Conservation (phyloP, 129 eudicot species). For the Cynara cardunculus region DNA sequence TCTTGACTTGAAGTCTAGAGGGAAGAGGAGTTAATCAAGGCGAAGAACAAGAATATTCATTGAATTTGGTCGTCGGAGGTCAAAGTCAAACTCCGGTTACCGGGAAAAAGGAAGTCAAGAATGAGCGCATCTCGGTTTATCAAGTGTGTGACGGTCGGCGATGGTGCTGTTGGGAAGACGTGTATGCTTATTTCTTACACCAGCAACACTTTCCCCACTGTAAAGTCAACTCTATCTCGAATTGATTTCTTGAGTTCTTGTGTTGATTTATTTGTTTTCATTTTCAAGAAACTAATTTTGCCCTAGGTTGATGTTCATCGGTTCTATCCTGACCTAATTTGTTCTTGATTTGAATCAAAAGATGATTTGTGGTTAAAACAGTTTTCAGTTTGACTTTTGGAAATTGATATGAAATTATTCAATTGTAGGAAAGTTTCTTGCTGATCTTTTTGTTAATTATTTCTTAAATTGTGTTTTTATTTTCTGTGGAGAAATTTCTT, state of each 20-base stretch:
- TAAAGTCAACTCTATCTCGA: conserved; percentile 21
- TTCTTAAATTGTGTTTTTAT: background rate
- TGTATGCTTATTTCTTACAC: conserved; percentile 89
- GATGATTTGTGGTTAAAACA: background rate
- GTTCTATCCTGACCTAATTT: conserved; percentile 2
- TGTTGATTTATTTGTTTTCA: background rate
- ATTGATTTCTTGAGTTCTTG: background rate
- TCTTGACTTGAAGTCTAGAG: background rate
- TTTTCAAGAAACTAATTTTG: background rate
- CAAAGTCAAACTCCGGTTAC: conserved; percentile 29
- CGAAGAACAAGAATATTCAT: background rate
- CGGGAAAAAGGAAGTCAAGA: conserved; percentile 26
- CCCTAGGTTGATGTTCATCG: conserved; percentile 6
- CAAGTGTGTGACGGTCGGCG: conserved; percentile 86
- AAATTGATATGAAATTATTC: background rate
- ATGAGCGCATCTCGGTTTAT: conserved; percentile 83
- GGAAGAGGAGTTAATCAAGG: conserved; percentile 1
- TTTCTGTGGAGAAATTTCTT: background rate
- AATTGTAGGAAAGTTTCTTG: background rate
- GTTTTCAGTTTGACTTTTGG: background rate
- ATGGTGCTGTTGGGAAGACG: conserved; percentile 86
- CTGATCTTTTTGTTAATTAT: background rate
- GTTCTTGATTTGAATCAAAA: background rate
- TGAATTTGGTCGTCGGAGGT: conserved; percentile 25
- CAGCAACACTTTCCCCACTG: conserved; percentile 87